A percentile compares a stretch with the other conserved stretches of the same genome.
Conservation (phyloP, 257 asterid genomes). For the Nicotiana paniculata region DNA sequence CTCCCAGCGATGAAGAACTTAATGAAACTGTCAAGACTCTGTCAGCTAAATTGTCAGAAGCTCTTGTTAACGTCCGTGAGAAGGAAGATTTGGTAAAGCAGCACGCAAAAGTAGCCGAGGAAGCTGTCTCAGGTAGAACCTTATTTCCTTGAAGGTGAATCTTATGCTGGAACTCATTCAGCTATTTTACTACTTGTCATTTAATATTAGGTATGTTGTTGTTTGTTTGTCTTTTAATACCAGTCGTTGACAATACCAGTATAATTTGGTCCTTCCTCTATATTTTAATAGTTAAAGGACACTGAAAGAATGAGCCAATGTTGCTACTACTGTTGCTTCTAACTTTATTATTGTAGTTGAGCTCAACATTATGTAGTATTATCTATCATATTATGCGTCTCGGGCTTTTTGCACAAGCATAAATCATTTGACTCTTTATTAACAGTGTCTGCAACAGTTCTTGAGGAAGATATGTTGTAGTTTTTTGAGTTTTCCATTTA, state of each 20-base stretch:
- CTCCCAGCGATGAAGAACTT: slow-evolving; percentile 37
- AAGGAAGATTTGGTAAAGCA: slow-evolving; percentile 89
- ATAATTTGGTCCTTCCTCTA: background rate
- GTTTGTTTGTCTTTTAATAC: background rate
- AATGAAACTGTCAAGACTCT: slow-evolving; percentile 39
- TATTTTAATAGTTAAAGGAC: background rate
- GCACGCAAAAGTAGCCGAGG: slow-evolving; percentile 94
- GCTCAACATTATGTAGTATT: background rate
- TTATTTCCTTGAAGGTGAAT: slow-evolving; percentile 1
- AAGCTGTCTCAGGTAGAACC: slow-evolving; percentile 83
- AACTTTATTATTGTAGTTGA: background rate
- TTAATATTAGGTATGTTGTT: no score
- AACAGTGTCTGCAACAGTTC: background rate
- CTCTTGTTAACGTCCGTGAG: slow-evolving; percentile 56
- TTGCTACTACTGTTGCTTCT: background rate
- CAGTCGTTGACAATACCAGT: background rate
- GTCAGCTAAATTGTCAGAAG: slow-evolving; percentile 64
- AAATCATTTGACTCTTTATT: background rate
- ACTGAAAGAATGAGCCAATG: background rate
- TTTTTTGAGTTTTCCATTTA: background rate
- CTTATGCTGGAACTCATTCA: background rate
- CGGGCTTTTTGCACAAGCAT: background rate
- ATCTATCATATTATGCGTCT: background rate
- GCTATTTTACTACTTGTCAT: background rate
- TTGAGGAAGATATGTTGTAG: background rate